Evolutionary conservation across 768 basidiomycete genomes (phyloP).

Genomic region (Agaricus blazei): DNA sequence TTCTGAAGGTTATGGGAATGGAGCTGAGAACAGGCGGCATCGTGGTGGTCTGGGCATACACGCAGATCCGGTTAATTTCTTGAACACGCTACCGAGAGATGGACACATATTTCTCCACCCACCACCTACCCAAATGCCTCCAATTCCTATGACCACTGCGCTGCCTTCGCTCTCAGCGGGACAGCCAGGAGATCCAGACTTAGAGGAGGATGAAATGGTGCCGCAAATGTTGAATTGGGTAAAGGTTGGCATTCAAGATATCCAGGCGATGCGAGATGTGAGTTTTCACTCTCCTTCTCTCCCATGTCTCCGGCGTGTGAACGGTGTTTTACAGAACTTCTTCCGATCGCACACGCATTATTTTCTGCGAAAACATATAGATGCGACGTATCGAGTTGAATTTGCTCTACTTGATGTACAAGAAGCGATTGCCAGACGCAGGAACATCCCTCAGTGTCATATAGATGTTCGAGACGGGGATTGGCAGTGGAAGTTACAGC

Average conservation of each 20-base stretch:
- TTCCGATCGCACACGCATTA: neutral
- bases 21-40: neutral
- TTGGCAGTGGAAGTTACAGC: conserved; percentile 29
- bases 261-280: conserved; percentile 3
- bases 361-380: conserved; percentile 19
- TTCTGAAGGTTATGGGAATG: neutral
- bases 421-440: conserved; percentile 2
- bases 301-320: neutral
- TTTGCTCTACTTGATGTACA: conserved; percentile 15
- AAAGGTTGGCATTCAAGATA: conserved; percentile 1
- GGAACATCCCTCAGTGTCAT: conserved; percentile 16
- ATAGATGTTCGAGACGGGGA: conserved; percentile 25
- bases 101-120: neutral
- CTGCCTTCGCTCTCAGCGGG: neutral
- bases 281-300: neutral
- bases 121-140: neutral
- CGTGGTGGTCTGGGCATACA: neutral
- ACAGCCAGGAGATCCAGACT: conserved; percentile 1
- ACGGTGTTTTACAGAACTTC: neutral
- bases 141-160: neutral
- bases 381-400: conserved; percentile 24
- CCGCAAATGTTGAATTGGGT: conserved; percentile 2
- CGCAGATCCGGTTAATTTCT: neutral
- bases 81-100: neutral
- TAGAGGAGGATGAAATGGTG: neutral